Evolutionary conservation across 2,329 filamentous ascomycete genomes (phyloP).

Genomic region (Fusarium illudens): DNA sequence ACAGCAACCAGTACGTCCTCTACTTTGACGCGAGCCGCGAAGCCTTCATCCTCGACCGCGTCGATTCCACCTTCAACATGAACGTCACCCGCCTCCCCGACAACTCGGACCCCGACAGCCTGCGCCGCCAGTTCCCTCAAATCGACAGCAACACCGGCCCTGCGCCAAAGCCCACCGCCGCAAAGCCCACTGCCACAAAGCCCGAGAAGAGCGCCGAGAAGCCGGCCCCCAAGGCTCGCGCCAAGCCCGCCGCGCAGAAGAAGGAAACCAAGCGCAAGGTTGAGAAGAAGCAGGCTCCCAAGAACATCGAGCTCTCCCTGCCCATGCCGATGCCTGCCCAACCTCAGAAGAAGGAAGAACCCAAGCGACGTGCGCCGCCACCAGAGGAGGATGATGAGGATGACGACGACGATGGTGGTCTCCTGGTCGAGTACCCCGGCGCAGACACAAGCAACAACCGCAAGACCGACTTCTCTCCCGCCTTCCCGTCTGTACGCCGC

Average conservation of each 20-base stretch:
- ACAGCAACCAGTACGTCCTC: constrained; percentile 69
- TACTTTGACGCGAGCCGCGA: constrained; percentile 79
- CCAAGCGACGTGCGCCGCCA: constrained; percentile 43
- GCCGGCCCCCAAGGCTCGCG: constrained; percentile 36
- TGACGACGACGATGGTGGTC: constrained; percentile 64
- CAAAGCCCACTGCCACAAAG: no score
- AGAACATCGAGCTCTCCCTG: constrained; percentile 48
- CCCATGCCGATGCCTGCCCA: constrained; percentile 44
- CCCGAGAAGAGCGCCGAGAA: constrained; percentile 33
- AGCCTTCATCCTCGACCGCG: constrained; percentile 81
- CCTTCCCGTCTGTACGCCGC: constrained; percentile 56
- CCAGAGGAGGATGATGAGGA: constrained; percentile 62
- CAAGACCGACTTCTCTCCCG: constrained; percentile 58
- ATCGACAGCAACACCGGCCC: constrained; percentile 53
- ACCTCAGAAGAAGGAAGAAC: constrained; percentile 32
- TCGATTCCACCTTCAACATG: constrained; percentile 87
- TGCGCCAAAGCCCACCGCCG: constrained; percentile 22
- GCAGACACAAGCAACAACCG: constrained; percentile 50
- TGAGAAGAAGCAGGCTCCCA: constrained; percentile 48
- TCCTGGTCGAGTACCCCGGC: constrained; percentile 68
- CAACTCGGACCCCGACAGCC: constrained; percentile 68
- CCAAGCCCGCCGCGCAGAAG: constrained; percentile 39
- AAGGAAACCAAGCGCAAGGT: constrained; percentile 45
- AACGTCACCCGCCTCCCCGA: constrained; percentile 78
- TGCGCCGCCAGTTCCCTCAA: constrained; percentile 74